Conservation (phyloP, 2,329 filamentous ascomycete genomes). For the Tolypocladium inflatum region DNA sequence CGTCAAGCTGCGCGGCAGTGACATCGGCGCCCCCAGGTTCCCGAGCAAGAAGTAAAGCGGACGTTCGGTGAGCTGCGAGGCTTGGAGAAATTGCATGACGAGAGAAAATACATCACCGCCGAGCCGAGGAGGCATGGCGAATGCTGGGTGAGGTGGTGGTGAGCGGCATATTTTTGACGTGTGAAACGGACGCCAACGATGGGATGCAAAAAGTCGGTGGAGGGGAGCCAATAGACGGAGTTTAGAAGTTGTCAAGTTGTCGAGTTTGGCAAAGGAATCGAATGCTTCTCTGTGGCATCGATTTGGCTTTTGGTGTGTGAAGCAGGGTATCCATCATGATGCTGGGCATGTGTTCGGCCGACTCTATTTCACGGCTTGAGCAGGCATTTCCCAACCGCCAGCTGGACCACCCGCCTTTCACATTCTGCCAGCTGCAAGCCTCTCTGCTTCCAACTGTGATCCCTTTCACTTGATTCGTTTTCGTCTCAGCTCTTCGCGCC, state of each 20-base stretch:
- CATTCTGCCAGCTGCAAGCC: not conserved
- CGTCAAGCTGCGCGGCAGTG: conserved; percentile 74
- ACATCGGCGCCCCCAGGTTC: conserved; percentile 80
- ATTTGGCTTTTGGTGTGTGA: too few relatives aligned
- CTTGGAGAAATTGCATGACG: not conserved
- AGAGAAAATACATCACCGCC: not conserved
- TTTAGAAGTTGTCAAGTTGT: conserved; percentile 3
- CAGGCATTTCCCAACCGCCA: not conserved
- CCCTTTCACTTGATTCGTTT: not conserved
- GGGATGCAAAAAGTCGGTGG: not conserved
- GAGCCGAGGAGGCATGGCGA: not conserved
- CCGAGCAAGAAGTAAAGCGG: conserved; percentile 53
- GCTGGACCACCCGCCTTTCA: not conserved
- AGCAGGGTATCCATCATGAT: too few relatives aligned
- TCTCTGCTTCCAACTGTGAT: not conserved
- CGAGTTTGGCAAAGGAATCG: conserved; percentile 1
- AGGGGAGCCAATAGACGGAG: conserved; percentile 6
- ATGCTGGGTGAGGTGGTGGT: not conserved
- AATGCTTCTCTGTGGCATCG: not conserved
- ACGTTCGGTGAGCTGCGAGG: not conserved
- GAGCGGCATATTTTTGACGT: not conserved
- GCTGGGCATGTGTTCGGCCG: too few relatives aligned
- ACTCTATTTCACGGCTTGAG: not conserved
- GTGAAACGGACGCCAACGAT: not conserved
- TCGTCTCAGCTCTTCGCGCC: not conserved